Conservation (phyloP, 495 filamentous ascomycete species). For the Pyronema domesticum region DNA sequence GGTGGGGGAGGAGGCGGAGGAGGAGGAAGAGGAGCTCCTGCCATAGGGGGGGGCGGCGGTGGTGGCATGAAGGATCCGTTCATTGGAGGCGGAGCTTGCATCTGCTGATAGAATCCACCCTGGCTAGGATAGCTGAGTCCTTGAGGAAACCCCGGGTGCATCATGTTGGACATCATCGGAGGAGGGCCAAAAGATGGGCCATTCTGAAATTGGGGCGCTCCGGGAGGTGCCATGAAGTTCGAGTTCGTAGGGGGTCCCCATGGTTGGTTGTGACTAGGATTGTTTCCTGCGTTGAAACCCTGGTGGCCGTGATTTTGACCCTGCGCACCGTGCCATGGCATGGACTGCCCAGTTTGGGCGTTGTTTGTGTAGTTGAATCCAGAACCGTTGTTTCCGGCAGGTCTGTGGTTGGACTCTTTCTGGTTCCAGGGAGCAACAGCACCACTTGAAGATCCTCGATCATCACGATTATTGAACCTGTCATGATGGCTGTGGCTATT, state of each 20-base stretch:
- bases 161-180: neutral
- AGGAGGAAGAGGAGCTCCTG: neutral
- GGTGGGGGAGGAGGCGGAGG: neutral
- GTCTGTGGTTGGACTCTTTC: neutral
- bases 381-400: conserved; percentile 2
- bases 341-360: conserved; percentile 7
- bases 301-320: neutral
- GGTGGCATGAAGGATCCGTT: neutral
- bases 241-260: conserved; percentile 30
- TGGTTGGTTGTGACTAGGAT: neutral
- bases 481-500: conserved; percentile 32
- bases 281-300: too few species aligned
- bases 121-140: neutral
- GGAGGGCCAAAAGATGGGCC: neutral
- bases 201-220: neutral
- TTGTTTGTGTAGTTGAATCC: conserved; percentile 10
- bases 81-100: neutral
- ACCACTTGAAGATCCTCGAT: conserved; percentile 75
- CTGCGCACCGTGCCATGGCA: neutral
- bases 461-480: conserved; percentile 36
- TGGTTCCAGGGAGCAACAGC: conserved; percentile 56
- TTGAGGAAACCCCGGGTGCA: neutral
- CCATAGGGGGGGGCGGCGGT: neutral
- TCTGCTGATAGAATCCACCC: conserved; percentile 2
- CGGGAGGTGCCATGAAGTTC: neutral